Evolutionary conservation across 2,329 filamentous ascomycete genomes (phyloP).

Genomic region (Xylaria sp.): DNA sequence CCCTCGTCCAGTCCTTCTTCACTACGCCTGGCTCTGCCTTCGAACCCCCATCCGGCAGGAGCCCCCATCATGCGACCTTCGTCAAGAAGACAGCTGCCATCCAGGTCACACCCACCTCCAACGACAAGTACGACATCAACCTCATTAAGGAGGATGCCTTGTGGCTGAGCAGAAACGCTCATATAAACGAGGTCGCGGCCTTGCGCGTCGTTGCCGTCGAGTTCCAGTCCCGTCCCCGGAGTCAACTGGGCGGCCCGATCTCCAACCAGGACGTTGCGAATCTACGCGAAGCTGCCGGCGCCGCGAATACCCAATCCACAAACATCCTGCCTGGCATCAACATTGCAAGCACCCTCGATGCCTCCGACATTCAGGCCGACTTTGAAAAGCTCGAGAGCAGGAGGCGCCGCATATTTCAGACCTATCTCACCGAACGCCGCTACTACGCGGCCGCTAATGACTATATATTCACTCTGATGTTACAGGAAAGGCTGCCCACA

Average conservation of each 20-base stretch:
- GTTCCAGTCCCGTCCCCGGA: slow-evolving; percentile 78
- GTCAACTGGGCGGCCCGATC: slow-evolving; percentile 70
- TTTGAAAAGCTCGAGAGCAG: slow-evolving; percentile 67
- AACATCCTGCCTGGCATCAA: slow-evolving; percentile 58
- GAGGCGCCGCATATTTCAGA: slow-evolving; percentile 67
- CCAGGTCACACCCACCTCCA: slow-evolving; percentile 71
- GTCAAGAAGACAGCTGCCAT: slow-evolving; percentile 87
- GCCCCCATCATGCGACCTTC: slow-evolving; percentile 70
- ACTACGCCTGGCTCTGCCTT: slow-evolving; percentile 72
- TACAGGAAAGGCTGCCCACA: slow-evolving; percentile 42
- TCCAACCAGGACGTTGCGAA: slow-evolving; percentile 79
- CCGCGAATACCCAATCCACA: slow-evolving; percentile 61
- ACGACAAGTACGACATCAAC: slow-evolving; percentile 71
- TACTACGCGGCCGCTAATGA: slow-evolving; percentile 68
- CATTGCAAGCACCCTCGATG: slow-evolving; percentile 50
- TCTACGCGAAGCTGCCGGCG: slow-evolving; percentile 72
- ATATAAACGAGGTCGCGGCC: slow-evolving; percentile 80
- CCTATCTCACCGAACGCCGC: slow-evolving; percentile 72
- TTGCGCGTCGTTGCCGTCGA: slow-evolving; percentile 81
- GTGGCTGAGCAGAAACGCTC: slow-evolving; percentile 80
- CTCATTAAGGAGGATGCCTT: slow-evolving; percentile 81
- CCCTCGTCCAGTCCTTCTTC: slow-evolving; percentile 69
- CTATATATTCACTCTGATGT: slow-evolving; percentile 53
- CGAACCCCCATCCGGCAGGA: slow-evolving; percentile 52
- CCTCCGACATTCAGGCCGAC: slow-evolving; percentile 56